Percentiles rank a stretch among this genome's conserved stretches.
These are phyloP conservation scores for Wakefieldia striispora DNA, from an alignment of 768 basidiomycete species.

Conservation along the genomic window DNA sequence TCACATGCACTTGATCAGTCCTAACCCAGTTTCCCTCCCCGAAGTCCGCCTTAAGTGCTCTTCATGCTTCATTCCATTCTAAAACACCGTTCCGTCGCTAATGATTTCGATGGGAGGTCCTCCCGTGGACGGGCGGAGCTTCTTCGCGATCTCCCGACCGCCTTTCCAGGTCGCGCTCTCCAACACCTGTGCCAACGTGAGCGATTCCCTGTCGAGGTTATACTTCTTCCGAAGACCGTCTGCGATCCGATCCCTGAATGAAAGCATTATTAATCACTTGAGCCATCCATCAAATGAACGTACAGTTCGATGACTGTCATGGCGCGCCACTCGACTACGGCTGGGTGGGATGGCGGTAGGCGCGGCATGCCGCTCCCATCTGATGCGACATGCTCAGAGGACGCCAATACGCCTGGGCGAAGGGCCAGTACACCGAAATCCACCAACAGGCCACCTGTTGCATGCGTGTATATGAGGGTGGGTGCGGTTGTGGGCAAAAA, in stretches of 20 bases:
- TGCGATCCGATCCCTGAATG: slow-evolving; percentile 73
- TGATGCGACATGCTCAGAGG: slow-evolving; percentile 44
- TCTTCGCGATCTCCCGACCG: slow-evolving; percentile 87
- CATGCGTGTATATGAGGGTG: background rate
- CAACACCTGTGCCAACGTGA: slow-evolving; percentile 83
- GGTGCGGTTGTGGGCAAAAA: too few relatives aligned
- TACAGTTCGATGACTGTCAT: slow-evolving; percentile 93
- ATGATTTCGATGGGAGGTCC: slow-evolving; percentile 87
- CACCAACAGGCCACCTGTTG: slow-evolving; percentile 77
- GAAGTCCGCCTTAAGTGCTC: too few relatives aligned
- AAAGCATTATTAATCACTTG: background rate
- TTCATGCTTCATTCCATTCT: background rate
- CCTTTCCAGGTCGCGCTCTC: slow-evolving; percentile 98
- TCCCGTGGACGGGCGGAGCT: slow-evolving; percentile 65
- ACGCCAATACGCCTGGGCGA: slow-evolving; percentile 49
- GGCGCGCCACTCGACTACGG: slow-evolving; percentile 94
- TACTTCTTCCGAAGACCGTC: slow-evolving; percentile 62
- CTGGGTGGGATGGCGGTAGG: slow-evolving; percentile 75
- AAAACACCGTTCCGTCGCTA: slow-evolving; percentile 85
- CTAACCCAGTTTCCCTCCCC: too few relatives aligned
- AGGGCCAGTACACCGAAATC: slow-evolving; percentile 80
- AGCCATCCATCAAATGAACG: slow-evolving; percentile 20
- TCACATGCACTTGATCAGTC: too few relatives aligned
- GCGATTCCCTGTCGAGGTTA: slow-evolving; percentile 44
- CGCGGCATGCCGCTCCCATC: slow-evolving; percentile 48